Percentiles rank a stretch among this genome's conserved stretches.
Evolutionary conservation across 2,329 filamentous ascomycete genomes (phyloP).

Genomic region (Seiridium unicorne): DNA sequence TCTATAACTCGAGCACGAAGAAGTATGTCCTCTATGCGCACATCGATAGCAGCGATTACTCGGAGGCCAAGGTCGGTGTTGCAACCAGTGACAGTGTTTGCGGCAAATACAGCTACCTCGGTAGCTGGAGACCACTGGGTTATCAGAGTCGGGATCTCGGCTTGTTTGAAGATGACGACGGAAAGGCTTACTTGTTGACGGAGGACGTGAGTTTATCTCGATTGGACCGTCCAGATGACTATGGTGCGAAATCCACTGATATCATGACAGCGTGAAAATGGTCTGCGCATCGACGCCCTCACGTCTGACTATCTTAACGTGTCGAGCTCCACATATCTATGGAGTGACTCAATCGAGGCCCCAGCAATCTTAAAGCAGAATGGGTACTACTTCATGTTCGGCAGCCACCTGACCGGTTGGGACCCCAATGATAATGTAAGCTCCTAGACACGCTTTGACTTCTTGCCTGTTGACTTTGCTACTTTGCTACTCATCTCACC

Average conservation of each 20-base stretch:
- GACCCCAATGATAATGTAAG: constrained; percentile 61
- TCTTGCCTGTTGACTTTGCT: too few species aligned
- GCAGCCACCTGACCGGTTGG: constrained; percentile 56
- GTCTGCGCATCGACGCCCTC: constrained; percentile 56
- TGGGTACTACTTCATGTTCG: constrained; percentile 65
- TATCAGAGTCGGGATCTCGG: constrained; percentile 58
- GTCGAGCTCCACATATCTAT: constrained; percentile 46
- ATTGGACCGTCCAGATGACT: neutral
- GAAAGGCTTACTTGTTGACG: constrained; percentile 58
- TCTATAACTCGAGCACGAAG: constrained; percentile 62
- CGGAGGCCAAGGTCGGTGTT: constrained; percentile 63
- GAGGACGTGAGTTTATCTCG: constrained; percentile 49
- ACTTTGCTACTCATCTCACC: too few species aligned
- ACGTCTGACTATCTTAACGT: constrained; percentile 57
- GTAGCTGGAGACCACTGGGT: constrained; percentile 41
- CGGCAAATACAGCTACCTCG: constrained; percentile 49
- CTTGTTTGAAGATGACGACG: constrained; percentile 61
- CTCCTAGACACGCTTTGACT: neutral
- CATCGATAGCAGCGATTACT: constrained; percentile 61
- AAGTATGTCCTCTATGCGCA: constrained; percentile 72
- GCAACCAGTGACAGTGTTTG: constrained; percentile 59
- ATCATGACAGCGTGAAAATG: constrained; percentile 42
- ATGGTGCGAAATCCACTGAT: constrained; percentile 18
- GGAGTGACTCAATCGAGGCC: constrained; percentile 55
- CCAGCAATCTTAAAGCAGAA: constrained; percentile 62